Evolutionary conservation across 2,329 filamentous ascomycete genomes (phyloP), one percentile per base, ranked within the genome.

Genomic region (Zymoseptoria pseudotritici): DNA sequence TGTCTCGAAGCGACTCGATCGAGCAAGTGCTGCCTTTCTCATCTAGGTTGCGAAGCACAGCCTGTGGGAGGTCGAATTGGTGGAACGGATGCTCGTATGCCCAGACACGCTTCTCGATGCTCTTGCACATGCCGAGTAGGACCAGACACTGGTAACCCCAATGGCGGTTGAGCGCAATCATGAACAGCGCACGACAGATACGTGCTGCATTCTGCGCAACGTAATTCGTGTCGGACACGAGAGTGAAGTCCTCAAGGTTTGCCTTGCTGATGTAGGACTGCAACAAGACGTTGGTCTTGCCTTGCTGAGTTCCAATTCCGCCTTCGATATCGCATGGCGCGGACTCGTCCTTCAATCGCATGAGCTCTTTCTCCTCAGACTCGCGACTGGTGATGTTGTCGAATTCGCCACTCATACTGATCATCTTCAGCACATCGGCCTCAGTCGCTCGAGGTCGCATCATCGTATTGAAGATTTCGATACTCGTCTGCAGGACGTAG

Each of bases 71-170:
- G 61, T 97, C 92, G 64, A 99, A 99, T 70, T 99, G 94, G 67
- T 93, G 89, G 54, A 99, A 86, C 0, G 94, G 94, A 72, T 99
- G 94, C 72, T 96, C 88, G 69, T 91, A 96, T 0, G 92, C 86
- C 94, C 94, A 99, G 10, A 96, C 87, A 60, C 91, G 87, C 76
- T 91, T 96, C 76, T 99, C 95, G 58, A 99, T 97, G 0, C 94
- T 96, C 76, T 97, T 97, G 74, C 92, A 95, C 64, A 99, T 80
- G 0, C 91, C 95, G 51, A 99, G 78, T 31, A 99, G 78, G 0
- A 97, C 91, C 49, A 95, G 81, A 66, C 95, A 99, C 74, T 97
- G 91, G 68, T 96, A 89, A 0, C 95, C 94, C 94, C 94, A 99
- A 66, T 91, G 85, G 61, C 94, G 83, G 74, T 97, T 97, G 56